Conservation (phyloP, 805 yeast species). For the Wickerhamiella nectarea region DNA sequence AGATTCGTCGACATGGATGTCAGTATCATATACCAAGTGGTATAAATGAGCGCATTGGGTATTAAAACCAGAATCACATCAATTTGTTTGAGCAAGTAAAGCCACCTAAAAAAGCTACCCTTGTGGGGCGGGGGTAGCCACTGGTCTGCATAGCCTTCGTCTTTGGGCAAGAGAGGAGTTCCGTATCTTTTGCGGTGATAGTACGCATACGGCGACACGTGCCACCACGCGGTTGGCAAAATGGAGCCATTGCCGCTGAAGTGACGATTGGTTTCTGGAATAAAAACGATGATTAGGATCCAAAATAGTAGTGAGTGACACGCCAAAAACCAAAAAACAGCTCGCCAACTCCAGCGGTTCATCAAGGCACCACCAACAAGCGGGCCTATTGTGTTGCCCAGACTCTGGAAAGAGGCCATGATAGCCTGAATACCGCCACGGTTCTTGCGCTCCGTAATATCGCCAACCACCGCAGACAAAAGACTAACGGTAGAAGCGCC, state of each 20-base stretch:
- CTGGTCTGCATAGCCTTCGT: slow-evolving; percentile 15
- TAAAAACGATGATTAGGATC: slow-evolving; percentile 24
- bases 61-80: slow-evolving; percentile 38
- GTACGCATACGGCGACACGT: slow-evolving; percentile 19
- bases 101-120: slow-evolving; percentile 20
- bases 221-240: slow-evolving; percentile 24
- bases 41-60: slow-evolving; percentile 49
- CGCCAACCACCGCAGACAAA: slow-evolving; percentile 59
- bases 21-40: slow-evolving; percentile 56
- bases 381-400: slow-evolving; percentile 73
- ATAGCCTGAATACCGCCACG: slow-evolving; percentile 63
- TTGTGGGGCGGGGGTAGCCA: slow-evolving; percentile 17
- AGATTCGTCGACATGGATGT: slow-evolving; percentile 51
- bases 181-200: slow-evolving; percentile 16
- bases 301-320: slow-evolving; percentile 42
- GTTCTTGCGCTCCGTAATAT: slow-evolving; percentile 46
- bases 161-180: slow-evolving; percentile 16
- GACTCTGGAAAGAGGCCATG: slow-evolving; percentile 46
- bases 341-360: slow-evolving; percentile 48
- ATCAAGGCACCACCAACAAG: slow-evolving; percentile 45
- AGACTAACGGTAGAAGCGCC: slow-evolving; percentile 66
- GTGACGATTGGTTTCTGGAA: slow-evolving; percentile 67
- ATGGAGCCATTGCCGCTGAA: slow-evolving; percentile 66
- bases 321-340: slow-evolving; percentile 50
- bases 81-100: slow-evolving; percentile 33